Base-by-base conservation (phyloP, 345 rosid species). In the Raphanus raphanistrum region DNA sequence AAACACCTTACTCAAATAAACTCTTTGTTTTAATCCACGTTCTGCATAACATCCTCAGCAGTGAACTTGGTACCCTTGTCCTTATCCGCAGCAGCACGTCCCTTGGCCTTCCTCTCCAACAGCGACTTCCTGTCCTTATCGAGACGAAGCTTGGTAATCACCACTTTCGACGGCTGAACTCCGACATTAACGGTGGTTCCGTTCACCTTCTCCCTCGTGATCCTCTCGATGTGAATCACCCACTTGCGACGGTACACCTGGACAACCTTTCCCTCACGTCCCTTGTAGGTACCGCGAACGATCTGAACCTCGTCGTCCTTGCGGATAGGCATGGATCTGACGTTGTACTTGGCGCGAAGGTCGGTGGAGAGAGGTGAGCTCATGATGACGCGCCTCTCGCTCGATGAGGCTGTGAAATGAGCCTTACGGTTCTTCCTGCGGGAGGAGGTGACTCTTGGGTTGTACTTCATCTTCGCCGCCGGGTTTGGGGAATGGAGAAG, bases 401-500 rank as follows among this genome's bases (percentile, higher is more conserved):
- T 87, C 7, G 96, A 90, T 0, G 96, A 89, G 0, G 93, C 96
- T 1, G 90, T 72, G 82, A 90, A 90, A 65, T 90, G 96, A 1
- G 93, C 93, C 85, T 90, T 90, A 48, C 96, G 79, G 85, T 79
- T 87, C 90, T 89, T 90, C 79, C 96, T 88, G 75, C 96, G 89
- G 38, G 93, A 89, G 25, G 93, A 89, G 10, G 91, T 69, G 3
- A 90, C 96, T 36, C 93, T 55, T 2, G 92, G 89, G 66, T 89
- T 90, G 90, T 85, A 87, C 90, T 90, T 90, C 96, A 90, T 90
- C 11, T 83, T 83, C 74, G 74, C 81, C 76, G 76, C 76, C 77
- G 71, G 80, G 17, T 61, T 68, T 50, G 17, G 21, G 17, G 57
- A 45, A 50, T 62, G 15, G 41, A 64, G 13, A 27, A 2, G n/a